Percentiles rank a stretch among this genome's conserved stretches.
These are phyloP conservation scores for Prunus fruticosa DNA, from an alignment of 306 rosid genomes.

Conservation along the genomic window DNA sequence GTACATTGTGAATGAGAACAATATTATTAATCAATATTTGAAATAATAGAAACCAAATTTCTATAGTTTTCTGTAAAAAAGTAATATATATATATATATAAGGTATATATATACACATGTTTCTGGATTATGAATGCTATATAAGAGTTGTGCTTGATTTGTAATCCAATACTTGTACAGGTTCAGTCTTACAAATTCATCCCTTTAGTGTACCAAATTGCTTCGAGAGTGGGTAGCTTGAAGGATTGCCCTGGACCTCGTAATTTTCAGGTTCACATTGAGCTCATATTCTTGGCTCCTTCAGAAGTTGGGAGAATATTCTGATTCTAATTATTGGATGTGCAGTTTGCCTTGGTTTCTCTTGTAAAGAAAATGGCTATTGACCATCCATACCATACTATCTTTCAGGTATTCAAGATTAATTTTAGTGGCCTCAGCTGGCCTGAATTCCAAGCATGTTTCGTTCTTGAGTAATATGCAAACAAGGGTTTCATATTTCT, in stretches of 20 bases:
- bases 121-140: neutral
- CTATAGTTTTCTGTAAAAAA: neutral
- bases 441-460: conserved; percentile 18
- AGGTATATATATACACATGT: neutral
- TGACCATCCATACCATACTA: conserved; percentile 94
- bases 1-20: conserved; percentile 30
- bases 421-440: conserved; percentile 7
- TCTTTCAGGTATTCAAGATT: conserved; percentile 64
- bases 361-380: conserved; percentile 94
- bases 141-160: neutral
- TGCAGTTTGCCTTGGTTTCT: conserved; percentile 91
- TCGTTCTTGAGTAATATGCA: neutral
- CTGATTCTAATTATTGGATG: conserved; percentile 18
- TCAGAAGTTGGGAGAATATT: neutral
- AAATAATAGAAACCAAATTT: neutral
- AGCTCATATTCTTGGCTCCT: conserved; percentile 6
- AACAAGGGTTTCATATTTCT: neutral
- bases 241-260: conserved; percentile 69
- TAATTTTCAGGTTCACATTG: conserved; percentile 71
- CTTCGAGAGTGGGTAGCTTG: conserved; percentile 93
- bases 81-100: too few species aligned
- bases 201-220: conserved; percentile 89
- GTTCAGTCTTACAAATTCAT: conserved; percentile 92
- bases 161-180: conserved; percentile 30
- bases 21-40: neutral